A percentile compares a stretch with the other conserved stretches of the same genome.
These are phyloP conservation scores for Moniliophthora roreri DNA, from an alignment of 1,284 basidiomycete genomes.

Conservation along the genomic window DNA sequence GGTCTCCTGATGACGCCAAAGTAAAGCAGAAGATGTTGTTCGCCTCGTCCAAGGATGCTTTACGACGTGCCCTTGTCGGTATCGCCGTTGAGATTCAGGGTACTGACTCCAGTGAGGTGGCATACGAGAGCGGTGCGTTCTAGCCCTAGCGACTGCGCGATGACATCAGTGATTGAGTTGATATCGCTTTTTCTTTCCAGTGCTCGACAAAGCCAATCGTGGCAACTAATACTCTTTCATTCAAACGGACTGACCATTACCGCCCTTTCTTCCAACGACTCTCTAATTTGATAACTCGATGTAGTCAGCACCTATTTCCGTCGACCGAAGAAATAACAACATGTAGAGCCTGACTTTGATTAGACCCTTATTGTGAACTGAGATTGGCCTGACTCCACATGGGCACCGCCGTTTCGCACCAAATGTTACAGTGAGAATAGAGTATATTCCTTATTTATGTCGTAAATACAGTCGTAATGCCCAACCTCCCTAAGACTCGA, in stretches of 20 bases:
- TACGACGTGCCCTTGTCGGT: constrained; percentile 74
- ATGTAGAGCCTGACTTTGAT: too few species aligned
- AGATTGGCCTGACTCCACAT: too few species aligned
- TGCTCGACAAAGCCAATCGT: constrained; percentile 30
- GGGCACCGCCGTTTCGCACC: too few species aligned
- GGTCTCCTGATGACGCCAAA: constrained; percentile 88
- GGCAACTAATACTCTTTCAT: constrained; percentile 13
- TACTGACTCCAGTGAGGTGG: constrained; percentile 80
- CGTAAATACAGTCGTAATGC: constrained; percentile 7
- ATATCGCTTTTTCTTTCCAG: constrained; percentile 16
- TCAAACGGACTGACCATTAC: too few species aligned
- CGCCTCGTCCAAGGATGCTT: constrained; percentile 88
- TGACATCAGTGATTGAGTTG: not conserved
- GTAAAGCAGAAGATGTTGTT: constrained; percentile 95
- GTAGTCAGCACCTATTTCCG: too few species aligned
- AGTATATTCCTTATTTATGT: not conserved
- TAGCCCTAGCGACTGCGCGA: constrained; percentile 4
- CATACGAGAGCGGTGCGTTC: constrained; percentile 72
- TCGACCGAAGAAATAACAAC: too few species aligned
- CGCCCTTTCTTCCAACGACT: not conserved
- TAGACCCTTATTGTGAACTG: too few species aligned
- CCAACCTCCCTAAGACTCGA: constrained; percentile 58
- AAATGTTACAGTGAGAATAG: not conserved
- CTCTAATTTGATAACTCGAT: too few species aligned
- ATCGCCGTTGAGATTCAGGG: constrained; percentile 85